Percentiles rank a stretch among this genome's conserved stretches.
These are phyloP conservation scores for Sphagnum contortum DNA, from an alignment of 225 moss, liverwort and hornwort species.

Conservation along the genomic window DNA sequence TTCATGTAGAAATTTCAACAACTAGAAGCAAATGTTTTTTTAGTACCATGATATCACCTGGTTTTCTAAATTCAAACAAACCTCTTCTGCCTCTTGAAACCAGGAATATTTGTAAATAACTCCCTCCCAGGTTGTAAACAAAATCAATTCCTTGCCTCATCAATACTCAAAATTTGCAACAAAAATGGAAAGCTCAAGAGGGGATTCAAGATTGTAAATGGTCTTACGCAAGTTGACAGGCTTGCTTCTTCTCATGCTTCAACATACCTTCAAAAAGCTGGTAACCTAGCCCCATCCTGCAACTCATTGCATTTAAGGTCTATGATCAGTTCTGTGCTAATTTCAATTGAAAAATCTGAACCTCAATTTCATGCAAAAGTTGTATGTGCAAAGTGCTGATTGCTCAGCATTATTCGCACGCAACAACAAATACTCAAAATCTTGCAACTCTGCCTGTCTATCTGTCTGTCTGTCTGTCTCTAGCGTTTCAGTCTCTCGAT, in stretches of 20 bases:
- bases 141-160: neutral
- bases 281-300: conserved; percentile 76
- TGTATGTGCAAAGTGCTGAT: neutral
- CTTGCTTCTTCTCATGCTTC: conserved; percentile 44
- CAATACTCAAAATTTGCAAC: too few species aligned
- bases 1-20: too few species aligned
- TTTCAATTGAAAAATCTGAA: neutral
- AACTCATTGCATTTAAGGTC: neutral
- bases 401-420: neutral
- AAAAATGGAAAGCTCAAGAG: conserved; percentile 1
- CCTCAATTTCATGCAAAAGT: too few species aligned
- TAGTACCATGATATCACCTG: too few species aligned
- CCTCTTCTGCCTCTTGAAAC: too few species aligned
- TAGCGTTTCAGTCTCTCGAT: too few species aligned
- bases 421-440: too few species aligned
- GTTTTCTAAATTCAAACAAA: too few species aligned
- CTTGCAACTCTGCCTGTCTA: too few species aligned
- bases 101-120: too few species aligned
- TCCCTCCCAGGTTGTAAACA: neutral
- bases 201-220: conserved; percentile 3
- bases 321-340: neutral
- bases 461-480: too few species aligned
- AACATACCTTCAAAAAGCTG: conserved; percentile 77
- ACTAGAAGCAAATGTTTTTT: too few species aligned
- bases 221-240: conserved; percentile 73